Evolutionary conservation across 257 asterid species (phyloP).

Genomic region (Thymus quinquecostatus): DNA sequence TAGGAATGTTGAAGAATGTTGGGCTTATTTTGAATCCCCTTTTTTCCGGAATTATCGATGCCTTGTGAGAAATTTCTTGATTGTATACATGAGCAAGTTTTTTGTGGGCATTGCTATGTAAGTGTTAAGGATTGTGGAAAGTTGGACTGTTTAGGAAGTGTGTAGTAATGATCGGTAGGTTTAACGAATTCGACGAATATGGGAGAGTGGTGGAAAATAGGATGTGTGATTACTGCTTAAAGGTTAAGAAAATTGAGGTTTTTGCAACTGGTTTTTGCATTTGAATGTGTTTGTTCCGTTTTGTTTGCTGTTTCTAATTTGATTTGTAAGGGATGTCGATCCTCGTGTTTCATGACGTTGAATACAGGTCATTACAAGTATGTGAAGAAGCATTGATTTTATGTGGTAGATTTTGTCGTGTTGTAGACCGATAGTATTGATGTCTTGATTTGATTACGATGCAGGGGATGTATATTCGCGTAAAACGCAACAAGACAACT

Average conservation of each 20-base stretch:
- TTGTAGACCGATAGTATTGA: conserved; percentile 17
- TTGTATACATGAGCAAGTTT: not conserved
- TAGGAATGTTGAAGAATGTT: conserved; percentile 26
- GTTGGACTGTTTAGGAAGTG: conserved; percentile 16
- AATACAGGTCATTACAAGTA: not conserved
- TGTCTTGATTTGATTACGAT: conserved; percentile 30
- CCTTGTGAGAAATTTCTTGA: not conserved
- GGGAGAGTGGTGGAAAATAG: not conserved
- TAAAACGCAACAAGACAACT: conserved; percentile 84
- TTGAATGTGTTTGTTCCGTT: not conserved
- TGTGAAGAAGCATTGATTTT: not conserved
- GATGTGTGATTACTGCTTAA: conserved; percentile 8
- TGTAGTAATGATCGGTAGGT: not conserved
- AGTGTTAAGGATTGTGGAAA: conserved; percentile 7
- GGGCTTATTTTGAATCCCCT: not conserved
- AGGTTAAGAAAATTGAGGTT: not conserved
- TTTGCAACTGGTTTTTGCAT: not conserved
- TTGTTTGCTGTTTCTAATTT: conserved; percentile 7
- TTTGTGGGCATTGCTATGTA: not conserved
- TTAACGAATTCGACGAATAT: not conserved
- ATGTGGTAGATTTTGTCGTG: conserved; percentile 2
- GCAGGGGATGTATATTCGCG: conserved; percentile 90
- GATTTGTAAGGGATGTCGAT: conserved; percentile 12
- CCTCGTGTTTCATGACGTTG: conserved; percentile 2
- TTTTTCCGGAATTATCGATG: not conserved